Conservation (phyloP, 208 protist species). For the Borovskyia barvae region DNA sequence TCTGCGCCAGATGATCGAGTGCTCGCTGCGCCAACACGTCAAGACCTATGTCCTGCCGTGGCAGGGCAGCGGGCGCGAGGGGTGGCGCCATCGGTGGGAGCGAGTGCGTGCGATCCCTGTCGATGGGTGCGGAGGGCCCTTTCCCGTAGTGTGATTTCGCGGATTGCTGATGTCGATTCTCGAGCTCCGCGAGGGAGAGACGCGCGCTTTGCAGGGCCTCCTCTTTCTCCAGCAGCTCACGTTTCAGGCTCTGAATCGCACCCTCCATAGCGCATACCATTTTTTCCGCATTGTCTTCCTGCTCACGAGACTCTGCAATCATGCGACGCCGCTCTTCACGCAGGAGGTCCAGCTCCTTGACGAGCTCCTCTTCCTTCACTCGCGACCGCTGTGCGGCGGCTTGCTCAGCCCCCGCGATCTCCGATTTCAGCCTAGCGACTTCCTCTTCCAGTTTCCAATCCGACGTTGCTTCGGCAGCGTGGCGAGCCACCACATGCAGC, state of each 20-base stretch:
- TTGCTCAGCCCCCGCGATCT: conserved; percentile 13
- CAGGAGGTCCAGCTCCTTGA: conserved; percentile 53
- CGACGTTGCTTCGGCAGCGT: conserved; percentile 14
- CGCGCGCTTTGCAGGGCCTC: conserved; percentile 12
- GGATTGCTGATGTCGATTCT: neutral
- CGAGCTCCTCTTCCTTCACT: conserved; percentile 59
- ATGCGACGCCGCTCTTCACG: conserved; percentile 46
- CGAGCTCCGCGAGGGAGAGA: conserved; percentile 1
- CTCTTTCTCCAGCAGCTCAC: conserved; percentile 15
- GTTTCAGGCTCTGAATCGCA: conserved; percentile 22
- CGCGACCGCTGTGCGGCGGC: conserved; percentile 33
- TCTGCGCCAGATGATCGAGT: conserved; percentile 27
- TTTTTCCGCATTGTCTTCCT: conserved; percentile 35
- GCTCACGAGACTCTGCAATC: conserved; percentile 14
- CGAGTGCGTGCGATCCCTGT: too few relatives aligned
- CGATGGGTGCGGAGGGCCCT: neutral
- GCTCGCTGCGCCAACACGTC: conserved; percentile 22
- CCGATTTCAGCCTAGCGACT: conserved; percentile 42
- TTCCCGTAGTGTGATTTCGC: neutral
- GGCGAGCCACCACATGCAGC: conserved; percentile 35
- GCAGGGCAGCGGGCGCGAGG: too few relatives aligned
- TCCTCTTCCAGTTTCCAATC: conserved; percentile 54
- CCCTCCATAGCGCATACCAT: conserved; percentile 35
- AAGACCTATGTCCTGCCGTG: neutral
- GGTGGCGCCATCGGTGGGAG: too few relatives aligned